Conservation (phyloP, 495 filamentous ascomycete species). For the Hypoxylon cercidicola region DNA sequence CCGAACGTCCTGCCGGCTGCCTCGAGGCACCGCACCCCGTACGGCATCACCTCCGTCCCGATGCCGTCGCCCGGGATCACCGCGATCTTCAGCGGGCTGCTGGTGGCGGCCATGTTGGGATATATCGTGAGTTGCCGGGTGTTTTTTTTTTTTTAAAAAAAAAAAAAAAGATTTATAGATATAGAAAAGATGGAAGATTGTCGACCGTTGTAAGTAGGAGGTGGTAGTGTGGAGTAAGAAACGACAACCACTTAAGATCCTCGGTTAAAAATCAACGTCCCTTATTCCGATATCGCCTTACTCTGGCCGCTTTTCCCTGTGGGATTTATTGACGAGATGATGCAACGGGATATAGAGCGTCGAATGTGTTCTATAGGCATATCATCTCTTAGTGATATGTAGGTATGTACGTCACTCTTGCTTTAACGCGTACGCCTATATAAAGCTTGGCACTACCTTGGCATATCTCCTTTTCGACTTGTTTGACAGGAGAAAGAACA, state of each 20-base stretch:
- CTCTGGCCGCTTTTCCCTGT: background rate
- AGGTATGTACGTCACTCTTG: too few relatives aligned
- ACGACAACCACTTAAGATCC: background rate
- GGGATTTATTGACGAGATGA: background rate
- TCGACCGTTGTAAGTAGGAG: background rate
- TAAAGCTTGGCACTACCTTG: too few relatives aligned
- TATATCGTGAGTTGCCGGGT: background rate
- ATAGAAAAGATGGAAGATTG: too few relatives aligned
- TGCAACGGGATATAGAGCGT: background rate
- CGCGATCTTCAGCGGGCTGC: conserved; percentile 40
- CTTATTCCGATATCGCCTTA: conserved; percentile 1
- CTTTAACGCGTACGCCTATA: background rate
- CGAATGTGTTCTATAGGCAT: background rate
- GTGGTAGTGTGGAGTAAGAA: background rate
- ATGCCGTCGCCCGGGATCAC: conserved; percentile 51
- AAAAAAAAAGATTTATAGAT: too few relatives aligned
- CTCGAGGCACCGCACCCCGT: conserved; percentile 43
- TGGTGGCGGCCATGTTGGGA: conserved; percentile 28
- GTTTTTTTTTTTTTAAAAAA: too few relatives aligned
- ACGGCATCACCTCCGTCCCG: conserved; percentile 47
- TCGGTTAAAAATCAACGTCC: conserved; percentile 5
- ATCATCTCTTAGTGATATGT: background rate
- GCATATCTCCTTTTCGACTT: background rate
- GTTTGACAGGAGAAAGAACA: too few relatives aligned
- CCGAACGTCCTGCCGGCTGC: conserved; percentile 37